Conservation (phyloP, 306 rosid genomes). For the Cucurbita ficifolia region DNA sequence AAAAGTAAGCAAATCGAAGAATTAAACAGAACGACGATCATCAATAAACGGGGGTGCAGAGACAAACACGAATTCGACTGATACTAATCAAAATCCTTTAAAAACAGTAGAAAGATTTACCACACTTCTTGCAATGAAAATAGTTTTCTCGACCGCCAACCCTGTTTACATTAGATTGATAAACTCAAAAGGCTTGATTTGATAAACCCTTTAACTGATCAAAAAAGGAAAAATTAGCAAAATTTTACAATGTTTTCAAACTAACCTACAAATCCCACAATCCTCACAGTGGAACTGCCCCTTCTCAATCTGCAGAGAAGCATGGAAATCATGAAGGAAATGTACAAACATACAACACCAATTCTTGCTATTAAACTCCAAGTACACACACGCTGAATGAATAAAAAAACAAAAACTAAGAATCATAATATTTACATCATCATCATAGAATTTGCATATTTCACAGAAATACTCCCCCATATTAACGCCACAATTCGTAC, state of each 20-base stretch:
- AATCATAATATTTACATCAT: conserved; percentile 44
- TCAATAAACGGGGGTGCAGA: neutral
- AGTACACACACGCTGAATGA: neutral
- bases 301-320: conserved; percentile 41
- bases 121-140: conserved; percentile 88
- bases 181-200: conserved; percentile 10
- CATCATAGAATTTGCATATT: conserved; percentile 83
- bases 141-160: conserved; percentile 72
- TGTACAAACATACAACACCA: neutral
- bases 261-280: conserved; percentile 96
- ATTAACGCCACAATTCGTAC: conserved; percentile 82
- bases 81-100: neutral
- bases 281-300: conserved; percentile 80
- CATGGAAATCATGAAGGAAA: conserved; percentile 1
- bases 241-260: neutral
- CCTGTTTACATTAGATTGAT: conserved; percentile 30
- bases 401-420: conserved; percentile 4
- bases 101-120: conserved; percentile 28
- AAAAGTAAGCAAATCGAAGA: neutral
- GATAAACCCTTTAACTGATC: conserved; percentile 6
- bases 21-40: neutral
- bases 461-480: conserved; percentile 93
- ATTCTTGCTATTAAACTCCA: neutral
- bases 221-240: neutral
- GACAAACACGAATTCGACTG: neutral